Conservation (phyloP, 1,284 basidiomycete genomes). For the Puccinia brachypodii region DNA sequence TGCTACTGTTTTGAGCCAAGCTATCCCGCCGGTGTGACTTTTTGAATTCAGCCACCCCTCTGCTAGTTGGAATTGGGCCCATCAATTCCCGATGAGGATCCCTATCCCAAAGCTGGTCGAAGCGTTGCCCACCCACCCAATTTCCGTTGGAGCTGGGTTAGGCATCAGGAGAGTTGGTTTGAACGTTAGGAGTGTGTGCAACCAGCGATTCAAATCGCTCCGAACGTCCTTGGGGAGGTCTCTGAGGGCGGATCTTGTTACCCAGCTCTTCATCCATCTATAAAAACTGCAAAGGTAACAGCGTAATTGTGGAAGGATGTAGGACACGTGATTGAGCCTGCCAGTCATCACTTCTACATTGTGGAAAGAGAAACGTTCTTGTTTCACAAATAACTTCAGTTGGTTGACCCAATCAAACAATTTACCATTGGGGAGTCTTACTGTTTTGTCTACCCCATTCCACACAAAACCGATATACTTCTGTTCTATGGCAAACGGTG, state of each 20-base stretch:
- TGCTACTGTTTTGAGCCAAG: neutral
- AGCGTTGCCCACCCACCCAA: neutral
- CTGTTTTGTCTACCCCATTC: slow-evolving; percentile 3
- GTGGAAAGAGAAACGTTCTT: neutral
- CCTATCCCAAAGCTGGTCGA: neutral
- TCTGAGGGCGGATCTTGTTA: neutral
- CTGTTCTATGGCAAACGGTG: neutral
- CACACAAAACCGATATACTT: slow-evolving; percentile 2
- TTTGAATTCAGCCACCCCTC: neutral
- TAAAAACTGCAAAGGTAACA: slow-evolving; percentile 5
- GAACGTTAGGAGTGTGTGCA: neutral
- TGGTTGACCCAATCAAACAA: neutral
- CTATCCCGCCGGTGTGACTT: neutral
- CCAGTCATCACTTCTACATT: neutral
- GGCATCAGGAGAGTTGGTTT: neutral
- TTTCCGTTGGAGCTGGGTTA: neutral
- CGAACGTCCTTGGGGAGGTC: neutral
- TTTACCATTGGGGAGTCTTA: neutral
- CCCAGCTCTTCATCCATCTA: neutral
- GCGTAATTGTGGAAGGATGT: neutral
- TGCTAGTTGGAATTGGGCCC: neutral
- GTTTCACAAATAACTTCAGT: neutral
- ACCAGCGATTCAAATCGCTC: neutral
- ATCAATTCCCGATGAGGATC: neutral
- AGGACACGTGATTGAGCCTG: neutral